Conservation (phyloP, 2,329 filamentous ascomycete genomes). For the Colletotrichum lini region DNA sequence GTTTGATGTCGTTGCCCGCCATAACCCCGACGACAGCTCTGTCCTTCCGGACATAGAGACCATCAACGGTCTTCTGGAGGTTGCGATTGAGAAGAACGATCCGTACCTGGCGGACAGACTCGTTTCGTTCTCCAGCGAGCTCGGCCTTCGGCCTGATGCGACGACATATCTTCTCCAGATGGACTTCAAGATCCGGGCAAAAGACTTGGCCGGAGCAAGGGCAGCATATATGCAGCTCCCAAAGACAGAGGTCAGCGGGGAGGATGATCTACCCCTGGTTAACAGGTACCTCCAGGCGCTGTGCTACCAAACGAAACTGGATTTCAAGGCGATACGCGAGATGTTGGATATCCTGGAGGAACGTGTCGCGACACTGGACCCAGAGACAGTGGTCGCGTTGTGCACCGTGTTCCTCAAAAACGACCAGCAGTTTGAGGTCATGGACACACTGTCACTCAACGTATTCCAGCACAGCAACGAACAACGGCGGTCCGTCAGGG, state of each 20-base stretch:
- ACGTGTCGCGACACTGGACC: slow-evolving; percentile 77
- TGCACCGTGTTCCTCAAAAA: slow-evolving; percentile 80
- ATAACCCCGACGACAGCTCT: slow-evolving; percentile 61
- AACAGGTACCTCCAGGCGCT: slow-evolving; percentile 82
- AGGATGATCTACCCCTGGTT: slow-evolving; percentile 73
- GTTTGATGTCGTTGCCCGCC: slow-evolving; percentile 75
- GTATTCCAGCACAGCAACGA: slow-evolving; percentile 77
- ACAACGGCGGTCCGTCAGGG: slow-evolving; percentile 77
- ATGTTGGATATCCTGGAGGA: slow-evolving; percentile 82
- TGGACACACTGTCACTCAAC: slow-evolving; percentile 85
- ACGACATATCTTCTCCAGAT: slow-evolving; percentile 82
- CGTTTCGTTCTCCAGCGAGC: slow-evolving; percentile 75
- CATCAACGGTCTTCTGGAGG: slow-evolving; percentile 82
- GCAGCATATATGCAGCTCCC: slow-evolving; percentile 76
- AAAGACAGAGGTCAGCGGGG: slow-evolving; percentile 61
- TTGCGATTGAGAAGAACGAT: slow-evolving; percentile 79
- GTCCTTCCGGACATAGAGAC: slow-evolving; percentile 76
- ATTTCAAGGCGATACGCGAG: slow-evolving; percentile 80
- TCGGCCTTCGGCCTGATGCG: slow-evolving; percentile 76
- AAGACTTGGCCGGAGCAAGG: slow-evolving; percentile 79
- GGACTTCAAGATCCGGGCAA: slow-evolving; percentile 79
- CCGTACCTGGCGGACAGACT: slow-evolving; percentile 82
- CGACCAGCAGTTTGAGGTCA: slow-evolving; percentile 83
- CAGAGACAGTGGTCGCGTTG: slow-evolving; percentile 82
- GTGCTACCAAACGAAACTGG: slow-evolving; percentile 70